A percentile compares a stretch with the other conserved stretches of the same genome.
Conservation (phyloP, 805 yeast genomes). For the Hanseniaspora vineae region DNA sequence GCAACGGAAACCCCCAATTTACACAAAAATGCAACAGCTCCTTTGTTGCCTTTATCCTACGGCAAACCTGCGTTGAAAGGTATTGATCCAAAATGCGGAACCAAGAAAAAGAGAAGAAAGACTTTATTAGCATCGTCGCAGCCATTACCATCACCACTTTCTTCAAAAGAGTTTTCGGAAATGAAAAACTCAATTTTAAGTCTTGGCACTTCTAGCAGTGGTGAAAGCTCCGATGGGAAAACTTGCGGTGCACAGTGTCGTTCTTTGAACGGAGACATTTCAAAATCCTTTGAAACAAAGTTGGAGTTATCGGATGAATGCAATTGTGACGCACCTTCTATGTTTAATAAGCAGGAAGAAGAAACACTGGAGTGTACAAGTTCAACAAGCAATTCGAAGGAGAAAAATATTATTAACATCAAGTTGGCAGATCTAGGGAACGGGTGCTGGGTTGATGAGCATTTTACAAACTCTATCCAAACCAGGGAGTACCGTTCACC, state of each 20-base stretch:
- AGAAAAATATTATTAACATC: slow-evolving; percentile 45
- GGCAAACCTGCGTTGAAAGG: neutral
- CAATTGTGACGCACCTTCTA: neutral
- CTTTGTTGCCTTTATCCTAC: neutral
- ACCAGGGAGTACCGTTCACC: slow-evolving; percentile 91
- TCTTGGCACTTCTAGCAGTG: neutral
- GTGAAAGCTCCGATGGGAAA: too few species aligned
- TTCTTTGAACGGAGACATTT: neutral
- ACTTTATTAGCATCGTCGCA: slow-evolving; percentile 24
- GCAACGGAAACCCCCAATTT: neutral
- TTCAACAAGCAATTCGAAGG: neutral
- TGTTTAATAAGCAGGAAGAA: too few species aligned
- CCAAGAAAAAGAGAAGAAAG: neutral
- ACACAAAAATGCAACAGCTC: neutral
- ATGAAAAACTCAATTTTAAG: neutral
- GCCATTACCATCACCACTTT: slow-evolving; percentile 13
- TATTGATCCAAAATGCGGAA: neutral
- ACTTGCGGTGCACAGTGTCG: neutral
- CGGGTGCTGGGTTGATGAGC: slow-evolving; percentile 71
- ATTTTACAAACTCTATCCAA: slow-evolving; percentile 80
- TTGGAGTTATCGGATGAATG: neutral
- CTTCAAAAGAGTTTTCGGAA: neutral
- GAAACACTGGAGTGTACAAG: neutral
- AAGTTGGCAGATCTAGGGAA: slow-evolving; percentile 92
- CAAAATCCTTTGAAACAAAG: neutral